Evolutionary conservation across 192 early-diverging fungal genomes (phyloP).

Genomic region (Hyaloraphidium curvatum): DNA sequence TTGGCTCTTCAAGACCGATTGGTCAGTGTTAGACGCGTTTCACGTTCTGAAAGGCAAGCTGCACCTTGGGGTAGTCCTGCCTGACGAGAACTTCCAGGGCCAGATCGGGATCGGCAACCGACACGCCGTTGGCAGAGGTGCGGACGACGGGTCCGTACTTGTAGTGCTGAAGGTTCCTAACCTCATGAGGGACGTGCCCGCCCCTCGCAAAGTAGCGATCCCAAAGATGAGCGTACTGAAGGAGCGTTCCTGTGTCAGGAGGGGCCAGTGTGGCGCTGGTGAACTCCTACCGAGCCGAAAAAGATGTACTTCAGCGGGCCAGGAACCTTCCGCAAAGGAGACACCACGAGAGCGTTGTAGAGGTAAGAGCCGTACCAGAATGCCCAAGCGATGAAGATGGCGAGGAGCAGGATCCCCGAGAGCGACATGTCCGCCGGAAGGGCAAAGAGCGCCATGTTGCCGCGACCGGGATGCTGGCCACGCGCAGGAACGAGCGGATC

Average conservation of each 20-base stretch:
- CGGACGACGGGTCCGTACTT: neutral
- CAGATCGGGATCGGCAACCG: neutral
- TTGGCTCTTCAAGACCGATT: neutral
- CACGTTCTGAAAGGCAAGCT: neutral
- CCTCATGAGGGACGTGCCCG: neutral
- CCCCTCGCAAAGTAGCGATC: slow-evolving; percentile 1
- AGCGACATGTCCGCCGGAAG: no score
- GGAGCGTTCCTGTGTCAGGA: neutral
- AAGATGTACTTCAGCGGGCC: neutral
- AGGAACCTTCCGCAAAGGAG: neutral
- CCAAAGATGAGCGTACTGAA: neutral
- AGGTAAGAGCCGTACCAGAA: neutral
- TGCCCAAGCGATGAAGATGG: neutral
- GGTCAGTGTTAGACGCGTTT: neutral
- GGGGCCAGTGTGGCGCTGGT: neutral
- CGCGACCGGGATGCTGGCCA: no score
- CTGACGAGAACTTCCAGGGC: neutral
- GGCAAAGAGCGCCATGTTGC: no score
- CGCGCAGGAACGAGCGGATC: no score
- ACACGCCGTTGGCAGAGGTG: neutral
- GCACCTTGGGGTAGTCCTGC: slow-evolving; percentile 2
- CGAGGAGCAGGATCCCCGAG: neutral
- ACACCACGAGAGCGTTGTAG: neutral
- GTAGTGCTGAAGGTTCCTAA: neutral
- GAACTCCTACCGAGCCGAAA: neutral